Percentiles rank a stretch among this genome's conserved stretches.
phyloP scores from a whole-genome alignment of 192 early-diverging fungal species.

The Coemansia sp. region DNA sequence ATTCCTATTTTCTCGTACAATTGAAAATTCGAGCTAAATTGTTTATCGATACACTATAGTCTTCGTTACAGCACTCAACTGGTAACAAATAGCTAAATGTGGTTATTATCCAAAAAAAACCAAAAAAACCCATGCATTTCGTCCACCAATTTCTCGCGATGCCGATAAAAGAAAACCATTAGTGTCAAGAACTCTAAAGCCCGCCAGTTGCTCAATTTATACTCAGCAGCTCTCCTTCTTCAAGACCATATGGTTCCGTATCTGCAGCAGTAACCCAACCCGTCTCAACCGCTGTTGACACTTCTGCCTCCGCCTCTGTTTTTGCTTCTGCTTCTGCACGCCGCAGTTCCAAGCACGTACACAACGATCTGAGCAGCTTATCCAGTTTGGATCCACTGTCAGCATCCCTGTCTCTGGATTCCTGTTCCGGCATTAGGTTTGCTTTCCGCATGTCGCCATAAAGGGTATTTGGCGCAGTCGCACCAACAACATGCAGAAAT shows the following conservation, averaged over 20 bases:
- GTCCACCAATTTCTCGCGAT: too few relatives aligned
- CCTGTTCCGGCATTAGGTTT: conserved; percentile 2
- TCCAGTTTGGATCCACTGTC: conserved; percentile 17
- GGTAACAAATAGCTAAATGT: too few relatives aligned
- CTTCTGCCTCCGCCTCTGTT: conserved; percentile 17
- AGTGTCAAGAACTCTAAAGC: not conserved
- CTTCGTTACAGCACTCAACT: too few relatives aligned
- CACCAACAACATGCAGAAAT: conserved; percentile 34
- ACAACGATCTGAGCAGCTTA: conserved; percentile 42
- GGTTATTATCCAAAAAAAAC: not conserved
- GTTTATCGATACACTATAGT: too few relatives aligned
- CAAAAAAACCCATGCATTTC: not conserved
- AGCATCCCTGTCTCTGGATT: not conserved
- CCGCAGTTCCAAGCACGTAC: conserved; percentile 28
- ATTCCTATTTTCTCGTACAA: too few relatives aligned
- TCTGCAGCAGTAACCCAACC: not conserved
- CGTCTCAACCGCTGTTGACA: conserved; percentile 8
- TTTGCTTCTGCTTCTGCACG: conserved; percentile 1
- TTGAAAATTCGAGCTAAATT: too few relatives aligned
- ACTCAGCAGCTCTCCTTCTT: conserved; percentile 3
- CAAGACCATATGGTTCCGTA: not conserved
- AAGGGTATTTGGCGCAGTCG: conserved; percentile 39
- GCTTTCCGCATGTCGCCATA: conserved; percentile 29
- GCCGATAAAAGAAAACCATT: too few relatives aligned
- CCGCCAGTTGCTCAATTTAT: not conserved